These are phyloP conservation scores for Talaromyces piceae DNA, from an alignment of 2,329 filamentous ascomycete species.

Conservation along the genomic window DNA sequence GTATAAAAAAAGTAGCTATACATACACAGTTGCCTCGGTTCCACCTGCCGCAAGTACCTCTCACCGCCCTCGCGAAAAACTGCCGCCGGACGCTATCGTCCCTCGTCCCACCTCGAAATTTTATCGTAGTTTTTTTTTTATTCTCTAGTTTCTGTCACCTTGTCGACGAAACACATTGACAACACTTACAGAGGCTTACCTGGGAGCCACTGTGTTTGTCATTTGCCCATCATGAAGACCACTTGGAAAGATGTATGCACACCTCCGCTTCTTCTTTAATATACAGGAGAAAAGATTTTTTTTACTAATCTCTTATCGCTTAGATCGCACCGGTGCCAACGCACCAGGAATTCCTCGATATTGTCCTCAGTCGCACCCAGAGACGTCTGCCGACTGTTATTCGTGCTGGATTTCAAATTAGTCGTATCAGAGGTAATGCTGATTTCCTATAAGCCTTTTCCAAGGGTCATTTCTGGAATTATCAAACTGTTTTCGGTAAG, in stretches of 20 bases:
- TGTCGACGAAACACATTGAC: not conserved
- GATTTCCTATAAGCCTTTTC: not conserved
- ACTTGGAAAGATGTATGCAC: slow-evolving; percentile 49
- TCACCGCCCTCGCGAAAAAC: slow-evolving; percentile 18
- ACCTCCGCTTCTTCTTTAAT: not conserved
- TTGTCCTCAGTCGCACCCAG: slow-evolving; percentile 90
- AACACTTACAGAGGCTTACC: not conserved
- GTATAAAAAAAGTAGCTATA: not conserved
- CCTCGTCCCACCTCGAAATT: slow-evolving; percentile 10
- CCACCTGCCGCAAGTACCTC: slow-evolving; percentile 7
- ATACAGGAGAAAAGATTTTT: slow-evolving; percentile 22
- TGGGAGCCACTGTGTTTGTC: slow-evolving; percentile 4
- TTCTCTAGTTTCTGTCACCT: slow-evolving; percentile 1
- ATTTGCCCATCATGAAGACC: slow-evolving; percentile 47
- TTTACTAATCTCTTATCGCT: slow-evolving; percentile 17
- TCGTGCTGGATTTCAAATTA: slow-evolving; percentile 90
- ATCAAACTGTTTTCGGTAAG: not conserved
- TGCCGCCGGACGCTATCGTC: slow-evolving; percentile 11
- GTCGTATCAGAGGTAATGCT: slow-evolving; percentile 63
- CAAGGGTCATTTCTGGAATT: not conserved
- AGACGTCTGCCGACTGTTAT: slow-evolving; percentile 92
- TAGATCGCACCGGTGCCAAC: slow-evolving; percentile 79
- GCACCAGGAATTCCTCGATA: slow-evolving; percentile 93
- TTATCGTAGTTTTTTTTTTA: slow-evolving; percentile 11
- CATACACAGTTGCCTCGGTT: slow-evolving; percentile 1